A percentile compares a stretch with the other conserved stretches of the same genome.
phyloP scores from a whole-genome alignment of 768 basidiomycete genomes.

The Mrakia blollopis region DNA sequence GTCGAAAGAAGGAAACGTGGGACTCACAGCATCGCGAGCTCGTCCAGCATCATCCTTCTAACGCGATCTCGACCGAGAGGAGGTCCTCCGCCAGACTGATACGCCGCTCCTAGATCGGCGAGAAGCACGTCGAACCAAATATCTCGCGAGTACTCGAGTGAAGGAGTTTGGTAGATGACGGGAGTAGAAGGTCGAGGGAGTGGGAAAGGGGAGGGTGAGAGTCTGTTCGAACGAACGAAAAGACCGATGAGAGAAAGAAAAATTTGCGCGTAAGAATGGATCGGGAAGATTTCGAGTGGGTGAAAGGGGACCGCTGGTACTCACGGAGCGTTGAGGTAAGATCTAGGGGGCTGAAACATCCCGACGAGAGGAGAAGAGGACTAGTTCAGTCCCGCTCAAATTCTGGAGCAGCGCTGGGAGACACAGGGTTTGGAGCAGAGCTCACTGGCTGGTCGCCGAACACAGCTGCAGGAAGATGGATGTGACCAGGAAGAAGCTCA shows the following conservation, averaged over 20 bases:
- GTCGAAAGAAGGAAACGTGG: no score
- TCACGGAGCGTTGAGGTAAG: background rate
- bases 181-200: background rate
- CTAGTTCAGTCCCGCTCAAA: background rate
- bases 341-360: background rate
- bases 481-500: background rate
- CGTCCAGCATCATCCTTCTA: background rate
- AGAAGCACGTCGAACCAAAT: conserved; percentile 11
- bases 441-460: background rate
- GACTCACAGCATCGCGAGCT: background rate
- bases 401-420: background rate
- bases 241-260: no score
- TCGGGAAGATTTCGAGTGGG: no score
- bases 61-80: background rate
- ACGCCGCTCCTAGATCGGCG: background rate
- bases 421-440: background rate
- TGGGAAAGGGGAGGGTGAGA: background rate
- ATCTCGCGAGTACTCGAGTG: background rate
- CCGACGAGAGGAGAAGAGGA: background rate
- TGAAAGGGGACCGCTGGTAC: no score
- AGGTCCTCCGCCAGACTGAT: background rate
- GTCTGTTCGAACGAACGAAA: no score
- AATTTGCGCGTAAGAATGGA: no score
- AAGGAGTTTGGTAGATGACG: conserved; percentile 1
- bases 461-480: background rate